Evolutionary conservation across 306 rosid genomes (phyloP).

Genomic region (Lotus japonicus): DNA sequence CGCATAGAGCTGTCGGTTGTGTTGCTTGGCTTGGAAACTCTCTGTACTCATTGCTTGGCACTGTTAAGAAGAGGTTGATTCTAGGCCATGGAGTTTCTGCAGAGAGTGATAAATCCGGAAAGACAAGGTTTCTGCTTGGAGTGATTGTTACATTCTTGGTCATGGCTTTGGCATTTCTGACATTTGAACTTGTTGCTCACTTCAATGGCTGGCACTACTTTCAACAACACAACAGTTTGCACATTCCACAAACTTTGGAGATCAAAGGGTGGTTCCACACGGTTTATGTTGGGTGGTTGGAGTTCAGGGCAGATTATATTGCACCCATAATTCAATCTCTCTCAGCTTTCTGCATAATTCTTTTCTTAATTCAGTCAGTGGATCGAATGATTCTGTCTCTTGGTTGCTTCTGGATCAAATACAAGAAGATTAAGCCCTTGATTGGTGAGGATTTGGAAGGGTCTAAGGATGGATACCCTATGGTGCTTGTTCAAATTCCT

Average conservation of each 20-base stretch:
- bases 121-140: constrained; percentile 36
- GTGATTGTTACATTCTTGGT: constrained; percentile 42
- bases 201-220: constrained; percentile 67
- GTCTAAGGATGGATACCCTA: constrained; percentile 34
- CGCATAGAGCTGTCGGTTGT: constrained; percentile 34
- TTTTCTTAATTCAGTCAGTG: constrained; percentile 59
- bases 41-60: constrained; percentile 34
- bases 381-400: constrained; percentile 62
- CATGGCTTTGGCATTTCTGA: constrained; percentile 44
- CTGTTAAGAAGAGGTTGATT: constrained; percentile 35
- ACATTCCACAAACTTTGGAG: constrained; percentile 44
- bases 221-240: constrained; percentile 33
- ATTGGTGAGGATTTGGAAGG: constrained; percentile 43
- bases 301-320: constrained; percentile 47
- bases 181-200: constrained; percentile 60
- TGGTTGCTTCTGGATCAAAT: constrained; percentile 77
- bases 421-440: constrained; percentile 52
- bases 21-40: constrained; percentile 37
- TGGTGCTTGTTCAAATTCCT: constrained; percentile 78
- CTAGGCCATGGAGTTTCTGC: constrained; percentile 26
- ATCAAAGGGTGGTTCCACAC: constrained; percentile 46
- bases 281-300: constrained; percentile 53
- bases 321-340: constrained; percentile 57
- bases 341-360: constrained; percentile 45
- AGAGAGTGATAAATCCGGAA: constrained; percentile 46